Percentiles rank a stretch among this genome's conserved stretches.
These are phyloP conservation scores for Hygrocybe punicea DNA, from an alignment of 768 basidiomycete species.

Conservation along the genomic window DNA sequence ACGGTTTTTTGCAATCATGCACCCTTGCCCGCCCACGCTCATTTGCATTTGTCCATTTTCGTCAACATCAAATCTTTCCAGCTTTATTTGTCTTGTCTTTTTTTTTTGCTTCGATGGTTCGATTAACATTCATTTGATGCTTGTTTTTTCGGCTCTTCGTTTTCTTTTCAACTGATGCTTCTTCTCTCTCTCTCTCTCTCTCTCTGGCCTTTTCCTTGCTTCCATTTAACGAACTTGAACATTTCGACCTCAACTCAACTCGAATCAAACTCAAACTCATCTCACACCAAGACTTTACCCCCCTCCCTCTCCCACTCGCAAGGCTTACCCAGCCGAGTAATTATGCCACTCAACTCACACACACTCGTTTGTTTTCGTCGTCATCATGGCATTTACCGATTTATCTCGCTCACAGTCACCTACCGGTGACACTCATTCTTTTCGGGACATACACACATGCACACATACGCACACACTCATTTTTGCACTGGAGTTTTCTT, in stretches of 20 bases:
- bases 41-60: too few species aligned
- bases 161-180: neutral
- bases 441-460: neutral
- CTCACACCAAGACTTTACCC: too few species aligned
- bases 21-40: too few species aligned
- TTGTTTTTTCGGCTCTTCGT: neutral
- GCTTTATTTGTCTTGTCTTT: too few species aligned
- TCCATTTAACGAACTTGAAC: too few species aligned
- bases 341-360: neutral
- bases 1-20: too few species aligned
- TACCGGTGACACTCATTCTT: neutral
- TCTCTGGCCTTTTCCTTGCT: too few species aligned
- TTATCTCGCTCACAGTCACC: neutral
- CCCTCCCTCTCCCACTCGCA: neutral
- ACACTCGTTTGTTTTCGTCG: conserved; percentile 7
- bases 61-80: too few species aligned
- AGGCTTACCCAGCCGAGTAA: neutral
- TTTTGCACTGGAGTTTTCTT: neutral
- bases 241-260: too few species aligned
- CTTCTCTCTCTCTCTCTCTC: neutral
- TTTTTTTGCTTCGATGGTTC: too few species aligned
- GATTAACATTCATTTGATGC: too few species aligned
- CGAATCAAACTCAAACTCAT: too few species aligned
- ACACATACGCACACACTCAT: conserved; percentile 5
- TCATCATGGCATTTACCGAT: conserved; percentile 5